phyloP scores from a whole-genome alignment of 2,329 filamentous ascomycete genomes.

The Emmonsia crescens region DNA sequence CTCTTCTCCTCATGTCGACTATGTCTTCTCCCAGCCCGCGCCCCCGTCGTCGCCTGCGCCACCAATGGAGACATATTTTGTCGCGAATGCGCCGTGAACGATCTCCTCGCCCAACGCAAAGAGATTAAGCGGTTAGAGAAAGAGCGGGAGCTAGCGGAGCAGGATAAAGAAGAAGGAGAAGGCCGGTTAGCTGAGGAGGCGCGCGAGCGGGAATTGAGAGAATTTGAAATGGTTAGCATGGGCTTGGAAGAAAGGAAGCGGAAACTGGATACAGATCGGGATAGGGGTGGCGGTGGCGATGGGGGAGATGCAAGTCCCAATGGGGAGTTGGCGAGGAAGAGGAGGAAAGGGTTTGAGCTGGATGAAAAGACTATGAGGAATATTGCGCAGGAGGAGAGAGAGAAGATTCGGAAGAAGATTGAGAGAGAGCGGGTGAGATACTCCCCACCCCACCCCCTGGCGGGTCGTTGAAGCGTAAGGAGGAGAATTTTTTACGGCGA shows the following conservation, averaged over 20 bases:
- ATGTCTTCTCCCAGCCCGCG: conserved; percentile 68
- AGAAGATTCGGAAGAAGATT: conserved; percentile 58
- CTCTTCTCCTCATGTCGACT: conserved; percentile 81
- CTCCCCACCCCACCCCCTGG: neutral
- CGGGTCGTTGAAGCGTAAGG: neutral
- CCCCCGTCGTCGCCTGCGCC: conserved; percentile 76
- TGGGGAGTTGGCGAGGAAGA: conserved; percentile 38
- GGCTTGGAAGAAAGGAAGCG: conserved; percentile 39
- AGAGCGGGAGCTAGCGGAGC: conserved; percentile 48
- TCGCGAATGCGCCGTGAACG: conserved; percentile 81
- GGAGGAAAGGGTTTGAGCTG: conserved; percentile 70
- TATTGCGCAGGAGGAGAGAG: conserved; percentile 58
- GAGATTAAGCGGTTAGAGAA: conserved; percentile 77
- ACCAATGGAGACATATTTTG: conserved; percentile 81
- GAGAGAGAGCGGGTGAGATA: conserved; percentile 56
- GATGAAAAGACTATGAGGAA: conserved; percentile 65
- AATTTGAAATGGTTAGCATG: conserved; percentile 79
- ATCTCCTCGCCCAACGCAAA: conserved; percentile 82
- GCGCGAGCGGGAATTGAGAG: conserved; percentile 56
- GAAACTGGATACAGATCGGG: conserved; percentile 21
- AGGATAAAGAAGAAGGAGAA: conserved; percentile 52
- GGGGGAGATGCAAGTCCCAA: conserved; percentile 22
- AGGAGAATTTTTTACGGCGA: neutral
- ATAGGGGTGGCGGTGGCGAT: conserved; percentile 18
- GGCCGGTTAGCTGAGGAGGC: conserved; percentile 58